These are phyloP conservation scores for Thielaviopsis euricoi DNA, from an alignment of 2,329 filamentous ascomycete species.

Conservation along the genomic window DNA sequence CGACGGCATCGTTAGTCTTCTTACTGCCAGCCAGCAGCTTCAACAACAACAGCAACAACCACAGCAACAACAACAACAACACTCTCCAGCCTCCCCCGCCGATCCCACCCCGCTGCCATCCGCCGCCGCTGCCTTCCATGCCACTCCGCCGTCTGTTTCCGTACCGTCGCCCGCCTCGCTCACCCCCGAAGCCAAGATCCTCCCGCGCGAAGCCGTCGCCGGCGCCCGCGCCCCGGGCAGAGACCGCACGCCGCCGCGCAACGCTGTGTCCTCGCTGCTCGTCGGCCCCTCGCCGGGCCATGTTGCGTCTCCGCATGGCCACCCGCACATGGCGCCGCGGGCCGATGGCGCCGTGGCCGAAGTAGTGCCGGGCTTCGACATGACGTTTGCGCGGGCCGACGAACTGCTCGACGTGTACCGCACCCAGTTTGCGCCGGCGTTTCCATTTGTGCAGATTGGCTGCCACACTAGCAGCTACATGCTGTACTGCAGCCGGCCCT, in stretches of 20 bases:
- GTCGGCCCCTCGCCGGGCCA: conserved; percentile 19
- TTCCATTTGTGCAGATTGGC: conserved; percentile 23
- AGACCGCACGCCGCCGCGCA: not conserved
- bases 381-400: conserved; percentile 20
- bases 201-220: not conserved
- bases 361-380: conserved; percentile 21
- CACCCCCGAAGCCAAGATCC: not conserved
- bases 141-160: not conserved
- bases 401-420: conserved; percentile 20
- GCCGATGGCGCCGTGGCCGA: conserved; percentile 9
- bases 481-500: conserved; percentile 18
- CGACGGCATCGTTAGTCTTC: conserved; percentile 20
- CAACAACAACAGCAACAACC: not conserved
- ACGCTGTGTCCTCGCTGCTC: conserved; percentile 17
- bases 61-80: too few species aligned
- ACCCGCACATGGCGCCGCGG: not conserved
- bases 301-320: conserved; percentile 16
- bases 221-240: not conserved
- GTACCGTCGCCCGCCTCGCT: not conserved
- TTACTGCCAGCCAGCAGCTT: conserved; percentile 4
- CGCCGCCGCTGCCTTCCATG: not conserved
- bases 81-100: too few species aligned
- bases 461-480: conserved; percentile 15
- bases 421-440: conserved; percentile 19
- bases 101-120: not conserved